Conservation (phyloP, 441 rosid genomes). For the Rhodomyrtus psidioides region DNA sequence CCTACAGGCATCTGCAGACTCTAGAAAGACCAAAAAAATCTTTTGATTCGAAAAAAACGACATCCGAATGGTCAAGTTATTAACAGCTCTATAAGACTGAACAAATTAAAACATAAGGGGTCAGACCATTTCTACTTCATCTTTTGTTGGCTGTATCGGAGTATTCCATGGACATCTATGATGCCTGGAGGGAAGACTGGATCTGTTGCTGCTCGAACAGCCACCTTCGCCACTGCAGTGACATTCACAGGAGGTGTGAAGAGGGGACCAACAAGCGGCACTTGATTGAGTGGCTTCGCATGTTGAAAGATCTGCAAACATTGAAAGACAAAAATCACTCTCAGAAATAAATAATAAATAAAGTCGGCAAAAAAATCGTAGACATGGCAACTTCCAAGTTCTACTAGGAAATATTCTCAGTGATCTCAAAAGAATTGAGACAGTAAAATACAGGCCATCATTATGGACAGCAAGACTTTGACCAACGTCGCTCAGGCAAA, state of each 20-base stretch:
- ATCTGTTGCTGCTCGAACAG: conserved; percentile 52
- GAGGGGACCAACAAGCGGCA: conserved; percentile 57
- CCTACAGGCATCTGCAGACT: no score
- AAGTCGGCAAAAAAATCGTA: background rate
- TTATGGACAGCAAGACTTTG: background rate
- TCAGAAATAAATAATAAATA: background rate
- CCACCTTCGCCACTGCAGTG: conserved; percentile 50
- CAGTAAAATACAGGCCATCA: background rate
- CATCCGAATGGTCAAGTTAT: background rate
- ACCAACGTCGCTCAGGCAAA: background rate
- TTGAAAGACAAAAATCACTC: background rate
- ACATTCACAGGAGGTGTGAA: conserved; percentile 62
- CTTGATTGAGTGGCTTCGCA: conserved; percentile 34
- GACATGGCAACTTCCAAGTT: background rate
- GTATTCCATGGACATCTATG: conserved; percentile 43
- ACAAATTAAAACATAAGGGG: background rate
- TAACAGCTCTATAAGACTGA: conserved; percentile 10
- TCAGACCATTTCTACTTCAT: conserved; percentile 25
- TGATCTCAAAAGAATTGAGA: background rate
- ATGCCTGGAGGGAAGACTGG: conserved; percentile 51
- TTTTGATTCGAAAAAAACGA: no score
- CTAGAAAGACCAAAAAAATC: no score
- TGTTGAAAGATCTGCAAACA: conserved; percentile 45
- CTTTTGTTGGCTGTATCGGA: conserved; percentile 47
- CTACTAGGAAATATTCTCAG: background rate